A percentile compares a stretch with the other conserved stretches of the same genome.
Evolutionary conservation across 306 rosid genomes (phyloP).

Genomic region (Carpinus viminea): DNA sequence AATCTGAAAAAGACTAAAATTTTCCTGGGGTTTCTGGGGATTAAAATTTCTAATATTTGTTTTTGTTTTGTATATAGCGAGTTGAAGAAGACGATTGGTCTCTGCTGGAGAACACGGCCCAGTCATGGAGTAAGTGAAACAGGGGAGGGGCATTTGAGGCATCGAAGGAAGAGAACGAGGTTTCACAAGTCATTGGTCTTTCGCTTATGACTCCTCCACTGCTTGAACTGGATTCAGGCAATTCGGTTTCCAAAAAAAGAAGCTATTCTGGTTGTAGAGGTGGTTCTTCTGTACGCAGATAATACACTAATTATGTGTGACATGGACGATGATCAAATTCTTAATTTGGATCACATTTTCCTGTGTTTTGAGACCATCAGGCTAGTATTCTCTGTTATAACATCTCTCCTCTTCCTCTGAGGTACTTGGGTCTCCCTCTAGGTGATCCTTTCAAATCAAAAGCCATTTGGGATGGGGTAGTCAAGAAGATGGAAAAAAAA

Average conservation of each 20-base stretch:
- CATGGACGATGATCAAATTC: no score
- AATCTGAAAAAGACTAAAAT: background rate
- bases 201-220: slow-evolving; percentile 55
- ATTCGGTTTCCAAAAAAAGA: slow-evolving; percentile 28
- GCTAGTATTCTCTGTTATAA: no score
- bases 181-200: slow-evolving; percentile 52
- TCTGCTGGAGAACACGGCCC: slow-evolving; percentile 40
- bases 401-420: no score
- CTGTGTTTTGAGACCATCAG: no score
- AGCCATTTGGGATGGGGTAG: no score
- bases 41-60: background rate
- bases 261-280: slow-evolving; percentile 30
- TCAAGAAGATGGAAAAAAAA: no score
- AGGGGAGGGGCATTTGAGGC: slow-evolving; percentile 43
- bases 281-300: slow-evolving; percentile 32
- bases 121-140: slow-evolving; percentile 30
- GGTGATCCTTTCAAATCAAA: no score
- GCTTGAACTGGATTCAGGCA: slow-evolving; percentile 41
- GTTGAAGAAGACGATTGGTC: slow-evolving; percentile 52
- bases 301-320: no score
- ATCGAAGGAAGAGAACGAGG: slow-evolving; percentile 43
- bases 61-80: slow-evolving; percentile 34
- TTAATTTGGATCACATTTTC: no score
- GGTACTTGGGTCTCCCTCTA: no score
- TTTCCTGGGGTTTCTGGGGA: background rate